Evolutionary conservation across 2,329 filamentous ascomycete genomes (phyloP), one percentile per base, ranked within the genome.

Genomic region (Bipolaris sorokiniana): DNA sequence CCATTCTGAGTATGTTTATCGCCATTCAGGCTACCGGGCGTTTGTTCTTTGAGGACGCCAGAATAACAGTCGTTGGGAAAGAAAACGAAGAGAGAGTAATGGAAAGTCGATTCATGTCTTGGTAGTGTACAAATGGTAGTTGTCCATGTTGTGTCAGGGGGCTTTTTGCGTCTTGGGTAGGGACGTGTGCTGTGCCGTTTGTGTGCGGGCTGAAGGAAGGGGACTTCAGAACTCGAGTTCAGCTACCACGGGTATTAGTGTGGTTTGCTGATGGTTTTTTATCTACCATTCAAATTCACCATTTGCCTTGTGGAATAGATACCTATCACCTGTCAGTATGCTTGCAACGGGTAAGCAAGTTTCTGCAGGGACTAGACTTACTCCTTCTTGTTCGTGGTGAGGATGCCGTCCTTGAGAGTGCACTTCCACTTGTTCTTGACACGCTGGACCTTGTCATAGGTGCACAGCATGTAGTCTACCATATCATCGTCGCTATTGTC

Each of bases 341-440:
- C 7, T 11, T 7, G 18, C 11, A 42, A 3, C 2, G 5, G 18
- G 2, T 28, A 7, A 23, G 7, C 1, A 16, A 31, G 13, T 5
- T 31, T 31, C 28, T 18, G 9, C 7, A 15, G 11, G 18, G 5
- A 13, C 20, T 31, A n/a, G 34, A 82, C 85, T 77, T 78, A 89
- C 84, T 99, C 95, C 79, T 91, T 96, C 66, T 92, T 91, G 66
- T 94, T 93, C 36, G 96, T 92, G 42, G 91, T 96, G 66, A 99
- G 83, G 16, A 99, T 91, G 18, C 95, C 95, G 71, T 99, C 95
- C 81, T 98, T 98, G 63, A 99, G 87, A 1, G 92, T 93, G 79
- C 95, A 99, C 90, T 99, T 99, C 90, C 90, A 80, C 71, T 75
- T 99, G 81, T 98, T 99, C 88, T 99, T 99, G 71, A 98, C 95